phyloP scores from a whole-genome alignment of 2,329 filamentous ascomycete genomes.

The Stagonosporopsis vannaccii region DNA sequence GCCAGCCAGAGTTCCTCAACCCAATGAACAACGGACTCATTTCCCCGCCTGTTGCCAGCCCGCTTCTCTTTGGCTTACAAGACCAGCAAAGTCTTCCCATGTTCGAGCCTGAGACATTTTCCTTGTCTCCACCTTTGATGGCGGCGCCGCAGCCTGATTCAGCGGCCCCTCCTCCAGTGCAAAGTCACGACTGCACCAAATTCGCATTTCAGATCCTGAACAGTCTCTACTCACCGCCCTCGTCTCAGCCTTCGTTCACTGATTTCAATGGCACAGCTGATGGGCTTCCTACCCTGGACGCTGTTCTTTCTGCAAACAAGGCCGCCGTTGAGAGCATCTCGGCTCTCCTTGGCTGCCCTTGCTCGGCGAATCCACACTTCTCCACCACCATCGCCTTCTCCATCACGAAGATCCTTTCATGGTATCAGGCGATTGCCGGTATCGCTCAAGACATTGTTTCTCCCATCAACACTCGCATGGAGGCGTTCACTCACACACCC shows the following conservation, averaged over 20 bases:
- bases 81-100: conserved; percentile 34
- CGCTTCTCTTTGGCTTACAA: conserved; percentile 35
- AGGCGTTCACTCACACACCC: conserved; percentile 37
- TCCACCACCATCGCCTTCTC: conserved; percentile 47
- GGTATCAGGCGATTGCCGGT: conserved; percentile 47
- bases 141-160: conserved; percentile 42
- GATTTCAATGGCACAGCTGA: conserved; percentile 36
- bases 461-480: conserved; percentile 35
- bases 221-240: conserved; percentile 42
- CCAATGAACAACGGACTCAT: conserved; percentile 33
- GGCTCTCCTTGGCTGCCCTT: conserved; percentile 43
- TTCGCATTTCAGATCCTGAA: conserved; percentile 47
- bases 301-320: conserved; percentile 44
- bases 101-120: conserved; percentile 15
- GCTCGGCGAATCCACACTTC: conserved; percentile 47
- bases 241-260: conserved; percentile 32
- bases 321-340: conserved; percentile 45
- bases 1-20: conserved; percentile 42
- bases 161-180: conserved; percentile 29
- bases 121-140: conserved; percentile 18
- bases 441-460: conserved; percentile 27
- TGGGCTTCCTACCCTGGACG: conserved; percentile 41
- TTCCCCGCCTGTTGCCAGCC: conserved; percentile 34
- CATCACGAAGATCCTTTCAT: conserved; percentile 47
- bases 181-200: conserved; percentile 46